Evolutionary conservation across 2,329 filamentous ascomycete species (phyloP).

Genomic region (Colletotrichum camelliae): DNA sequence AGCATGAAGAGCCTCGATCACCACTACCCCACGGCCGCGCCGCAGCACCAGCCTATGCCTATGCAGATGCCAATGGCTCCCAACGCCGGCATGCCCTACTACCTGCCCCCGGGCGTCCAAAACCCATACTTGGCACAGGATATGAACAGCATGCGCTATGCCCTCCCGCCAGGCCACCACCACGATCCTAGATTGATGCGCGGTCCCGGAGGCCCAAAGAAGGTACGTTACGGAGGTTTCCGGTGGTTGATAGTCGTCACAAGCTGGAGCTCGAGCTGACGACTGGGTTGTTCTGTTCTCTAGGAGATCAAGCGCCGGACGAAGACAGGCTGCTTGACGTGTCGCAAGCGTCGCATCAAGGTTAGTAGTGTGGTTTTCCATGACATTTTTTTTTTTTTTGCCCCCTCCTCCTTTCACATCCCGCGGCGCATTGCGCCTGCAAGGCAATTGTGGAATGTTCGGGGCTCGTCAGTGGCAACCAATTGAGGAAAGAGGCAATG

Average conservation of each 20-base stretch:
- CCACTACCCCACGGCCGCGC: constrained; percentile 30
- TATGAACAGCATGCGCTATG: constrained; percentile 52
- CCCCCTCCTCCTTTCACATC: not conserved
- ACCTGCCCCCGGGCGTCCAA: constrained; percentile 36
- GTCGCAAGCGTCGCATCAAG: constrained; percentile 67
- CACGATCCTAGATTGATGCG: constrained; percentile 54
- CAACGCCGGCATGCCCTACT: constrained; percentile 45
- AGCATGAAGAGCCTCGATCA: constrained; percentile 48
- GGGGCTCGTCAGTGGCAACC: not conserved
- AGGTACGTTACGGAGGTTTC: constrained; percentile 46
- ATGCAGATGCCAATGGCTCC: constrained; percentile 38
- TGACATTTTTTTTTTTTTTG: not conserved
- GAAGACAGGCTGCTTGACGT: constrained; percentile 68
- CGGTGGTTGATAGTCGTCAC: not conserved
- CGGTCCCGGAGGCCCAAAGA: constrained; percentile 58
- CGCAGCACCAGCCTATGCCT: constrained; percentile 37
- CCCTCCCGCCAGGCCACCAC: constrained; percentile 49
- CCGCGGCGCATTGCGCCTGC: not conserved
- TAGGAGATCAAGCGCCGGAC: constrained; percentile 69
- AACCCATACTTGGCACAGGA: constrained; percentile 33
- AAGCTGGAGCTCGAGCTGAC: not conserved
- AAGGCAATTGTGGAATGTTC: not conserved
- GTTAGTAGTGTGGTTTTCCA: constrained; percentile 44
- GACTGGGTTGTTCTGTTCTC: constrained; percentile 8
- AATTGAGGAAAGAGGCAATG: constrained; percentile 3